phyloP scores from a whole-genome alignment of 116 monocot genomes.

The Cymodocea nodosa region DNA sequence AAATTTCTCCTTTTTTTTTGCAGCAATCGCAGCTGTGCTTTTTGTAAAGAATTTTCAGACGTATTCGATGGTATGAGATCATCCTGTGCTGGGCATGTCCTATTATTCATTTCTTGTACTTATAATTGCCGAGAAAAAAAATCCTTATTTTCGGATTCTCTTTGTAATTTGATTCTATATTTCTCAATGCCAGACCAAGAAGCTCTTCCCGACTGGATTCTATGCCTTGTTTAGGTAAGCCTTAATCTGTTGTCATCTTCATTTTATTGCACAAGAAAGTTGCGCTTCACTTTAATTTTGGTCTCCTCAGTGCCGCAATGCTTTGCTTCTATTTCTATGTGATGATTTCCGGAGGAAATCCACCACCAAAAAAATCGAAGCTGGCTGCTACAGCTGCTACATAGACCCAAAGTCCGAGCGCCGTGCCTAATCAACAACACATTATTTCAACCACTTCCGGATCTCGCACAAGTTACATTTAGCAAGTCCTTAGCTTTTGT shows the following conservation, averaged over 20 bases:
- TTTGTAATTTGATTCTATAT: conserved; percentile 3
- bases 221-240: conserved; percentile 57
- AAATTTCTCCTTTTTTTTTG: neutral
- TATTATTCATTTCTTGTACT: neutral
- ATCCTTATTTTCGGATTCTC: neutral
- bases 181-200: conserved; percentile 46
- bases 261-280: conserved; percentile 5
- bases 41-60: conserved; percentile 48
- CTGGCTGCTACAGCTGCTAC: conserved; percentile 1
- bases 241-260: neutral
- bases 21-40: conserved; percentile 61
- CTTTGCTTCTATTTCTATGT: conserved; percentile 71
- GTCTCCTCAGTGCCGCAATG: conserved; percentile 58
- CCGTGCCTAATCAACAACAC: neutral
- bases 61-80: conserved; percentile 46
- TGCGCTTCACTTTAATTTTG: neutral
- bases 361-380: conserved; percentile 54
- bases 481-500: too few species aligned
- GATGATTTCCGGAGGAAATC: conserved; percentile 63
- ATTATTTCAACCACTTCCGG: neutral
- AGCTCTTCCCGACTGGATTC: conserved; percentile 56
- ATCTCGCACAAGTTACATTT: neutral
- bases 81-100: neutral
- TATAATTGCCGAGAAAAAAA: too few species aligned
- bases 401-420: neutral